Conservation (phyloP, 1,284 basidiomycete species). For the Cutaneotrichosporon cyanovorans region DNA sequence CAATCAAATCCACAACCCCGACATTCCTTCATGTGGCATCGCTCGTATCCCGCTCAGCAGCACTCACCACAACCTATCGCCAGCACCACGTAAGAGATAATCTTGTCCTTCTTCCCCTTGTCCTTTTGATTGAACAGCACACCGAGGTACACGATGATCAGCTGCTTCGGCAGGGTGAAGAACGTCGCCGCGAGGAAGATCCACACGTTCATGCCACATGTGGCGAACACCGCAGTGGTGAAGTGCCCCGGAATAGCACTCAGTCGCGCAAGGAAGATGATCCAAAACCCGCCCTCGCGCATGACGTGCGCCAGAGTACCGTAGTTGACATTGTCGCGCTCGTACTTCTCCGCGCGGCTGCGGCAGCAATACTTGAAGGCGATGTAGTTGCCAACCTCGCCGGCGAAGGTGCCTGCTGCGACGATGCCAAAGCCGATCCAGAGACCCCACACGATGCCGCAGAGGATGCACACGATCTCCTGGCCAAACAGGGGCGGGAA, state of each 20-base stretch:
- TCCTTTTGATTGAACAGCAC: conserved; percentile 51
- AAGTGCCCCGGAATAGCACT: conserved; percentile 65
- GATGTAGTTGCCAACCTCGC: conserved; percentile 40
- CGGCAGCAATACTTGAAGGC: conserved; percentile 49
- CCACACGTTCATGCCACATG: conserved; percentile 67
- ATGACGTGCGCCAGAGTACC: conserved; percentile 69
- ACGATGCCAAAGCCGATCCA: conserved; percentile 43
- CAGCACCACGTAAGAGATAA: conserved; percentile 58
- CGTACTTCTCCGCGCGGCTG: conserved; percentile 60
- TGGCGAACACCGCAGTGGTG: conserved; percentile 62
- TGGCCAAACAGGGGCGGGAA: conserved; percentile 45
- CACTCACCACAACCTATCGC: conserved; percentile 51
- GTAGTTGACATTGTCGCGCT: conserved; percentile 63
- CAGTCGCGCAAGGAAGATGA: conserved; percentile 63
- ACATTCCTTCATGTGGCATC: too few species aligned
- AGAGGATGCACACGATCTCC: conserved; percentile 40
- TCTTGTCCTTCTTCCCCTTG: conserved; percentile 45
- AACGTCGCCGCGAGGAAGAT: conserved; percentile 63
- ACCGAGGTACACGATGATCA: conserved; percentile 66
- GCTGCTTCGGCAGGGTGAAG: conserved; percentile 65
- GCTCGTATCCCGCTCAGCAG: neutral
- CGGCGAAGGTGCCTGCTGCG: conserved; percentile 32
- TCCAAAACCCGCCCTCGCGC: conserved; percentile 68
- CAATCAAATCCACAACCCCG: neutral
- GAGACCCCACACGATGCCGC: conserved; percentile 42